These are phyloP conservation scores for Scedosporium aurantiacum DNA, from an alignment of 2,329 filamentous ascomycete genomes.

Conservation along the genomic window DNA sequence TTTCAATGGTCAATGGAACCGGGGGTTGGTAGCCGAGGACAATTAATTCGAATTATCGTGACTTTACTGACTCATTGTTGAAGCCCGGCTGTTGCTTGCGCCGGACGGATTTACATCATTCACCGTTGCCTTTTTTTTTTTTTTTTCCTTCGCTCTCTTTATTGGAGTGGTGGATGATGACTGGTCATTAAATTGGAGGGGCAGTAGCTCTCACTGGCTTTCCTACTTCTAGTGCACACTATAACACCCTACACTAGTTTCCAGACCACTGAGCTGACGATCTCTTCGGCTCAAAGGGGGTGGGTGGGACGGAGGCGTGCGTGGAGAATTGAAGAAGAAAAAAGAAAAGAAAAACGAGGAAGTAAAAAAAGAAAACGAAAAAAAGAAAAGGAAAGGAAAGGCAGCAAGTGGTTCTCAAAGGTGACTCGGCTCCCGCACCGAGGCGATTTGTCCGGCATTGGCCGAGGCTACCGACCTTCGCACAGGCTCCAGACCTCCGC, in stretches of 20 bases:
- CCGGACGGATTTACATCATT: neutral
- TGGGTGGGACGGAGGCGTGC: neutral
- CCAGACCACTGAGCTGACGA: neutral
- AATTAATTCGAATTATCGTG: too few species aligned
- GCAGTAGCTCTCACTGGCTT: too few species aligned
- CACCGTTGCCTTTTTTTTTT: neutral
- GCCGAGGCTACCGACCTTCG: neutral
- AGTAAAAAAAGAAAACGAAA: neutral
- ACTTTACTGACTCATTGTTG: neutral
- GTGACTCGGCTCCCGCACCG: neutral
- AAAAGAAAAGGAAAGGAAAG: neutral
- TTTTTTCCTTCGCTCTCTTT: neutral
- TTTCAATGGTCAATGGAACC: neutral
- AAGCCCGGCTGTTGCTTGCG: neutral
- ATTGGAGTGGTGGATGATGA: neutral
- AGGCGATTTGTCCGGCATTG: neutral
- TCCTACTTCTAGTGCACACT: too few species aligned
- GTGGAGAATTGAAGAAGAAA: neutral
- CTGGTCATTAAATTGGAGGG: neutral
- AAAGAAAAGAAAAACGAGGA: too few species aligned
- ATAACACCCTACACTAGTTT: neutral
- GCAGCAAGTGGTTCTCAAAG: neutral
- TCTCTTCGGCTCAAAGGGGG: neutral
- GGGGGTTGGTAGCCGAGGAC: too few species aligned
- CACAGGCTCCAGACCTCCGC: neutral